A percentile compares a stretch with the other conserved stretches of the same genome.
Evolutionary conservation across 495 filamentous ascomycete species (phyloP).

Genomic region (Penicillium mononematosum): DNA sequence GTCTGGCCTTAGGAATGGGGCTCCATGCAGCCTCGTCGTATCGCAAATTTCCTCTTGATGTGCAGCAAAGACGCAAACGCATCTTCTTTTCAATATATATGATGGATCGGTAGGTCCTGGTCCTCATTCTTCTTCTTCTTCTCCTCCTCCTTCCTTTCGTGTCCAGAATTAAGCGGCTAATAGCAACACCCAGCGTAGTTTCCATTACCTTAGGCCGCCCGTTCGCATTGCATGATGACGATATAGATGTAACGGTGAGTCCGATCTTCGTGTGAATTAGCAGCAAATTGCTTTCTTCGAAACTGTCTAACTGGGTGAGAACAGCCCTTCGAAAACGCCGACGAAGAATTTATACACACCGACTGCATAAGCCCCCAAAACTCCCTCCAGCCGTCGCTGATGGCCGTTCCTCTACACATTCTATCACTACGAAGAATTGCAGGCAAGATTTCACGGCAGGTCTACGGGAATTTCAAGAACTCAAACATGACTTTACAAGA

Average conservation of each 20-base stretch:
- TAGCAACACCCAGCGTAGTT: conserved; percentile 27
- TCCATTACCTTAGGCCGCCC: conserved; percentile 41
- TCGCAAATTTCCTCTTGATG: conserved; percentile 22
- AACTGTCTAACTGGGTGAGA: neutral
- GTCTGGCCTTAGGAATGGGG: conserved; percentile 37
- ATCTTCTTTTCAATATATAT: conserved; percentile 46
- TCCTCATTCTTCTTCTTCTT: too few relatives aligned
- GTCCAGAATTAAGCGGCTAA: neutral
- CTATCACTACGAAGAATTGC: conserved; percentile 36
- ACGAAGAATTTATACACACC: conserved; percentile 36
- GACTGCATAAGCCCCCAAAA: conserved; percentile 19
- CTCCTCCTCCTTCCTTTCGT: too few relatives aligned
- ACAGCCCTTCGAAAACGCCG: conserved; percentile 35
- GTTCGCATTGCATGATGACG: conserved; percentile 41
- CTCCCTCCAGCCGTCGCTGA: conserved; percentile 29
- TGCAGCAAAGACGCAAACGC: conserved; percentile 36
- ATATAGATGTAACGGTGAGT: conserved; percentile 38
- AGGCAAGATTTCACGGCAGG: conserved; percentile 33
- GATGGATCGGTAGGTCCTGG: conserved; percentile 40
- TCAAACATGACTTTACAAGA: conserved; percentile 16
- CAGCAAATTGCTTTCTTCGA: neutral
- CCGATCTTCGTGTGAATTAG: neutral
- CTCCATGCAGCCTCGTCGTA: conserved; percentile 30
- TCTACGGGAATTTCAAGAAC: conserved; percentile 23
- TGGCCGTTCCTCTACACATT: conserved; percentile 42